A percentile compares a stretch with the other conserved stretches of the same genome.
These are phyloP conservation scores for Penicillium paneum DNA, from an alignment of 2,329 filamentous ascomycete species.

Conservation along the genomic window DNA sequence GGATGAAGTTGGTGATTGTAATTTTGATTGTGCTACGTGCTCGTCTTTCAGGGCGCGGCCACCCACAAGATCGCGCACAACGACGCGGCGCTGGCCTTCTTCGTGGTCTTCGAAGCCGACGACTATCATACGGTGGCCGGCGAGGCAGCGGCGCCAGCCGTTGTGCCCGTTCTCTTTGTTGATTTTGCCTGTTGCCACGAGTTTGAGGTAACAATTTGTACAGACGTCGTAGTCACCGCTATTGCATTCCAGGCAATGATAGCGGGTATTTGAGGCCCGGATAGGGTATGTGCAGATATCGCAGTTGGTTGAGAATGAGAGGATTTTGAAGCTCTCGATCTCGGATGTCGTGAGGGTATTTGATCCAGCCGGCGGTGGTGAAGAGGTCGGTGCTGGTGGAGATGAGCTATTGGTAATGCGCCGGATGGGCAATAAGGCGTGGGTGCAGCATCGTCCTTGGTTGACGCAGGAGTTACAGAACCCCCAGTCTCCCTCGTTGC, in stretches of 20 bases:
- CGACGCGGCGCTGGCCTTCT: conserved; percentile 64
- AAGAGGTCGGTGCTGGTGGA: conserved; percentile 9
- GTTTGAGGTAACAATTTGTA: conserved; percentile 67
- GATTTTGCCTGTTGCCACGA: conserved; percentile 63
- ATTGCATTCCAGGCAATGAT: conserved; percentile 76
- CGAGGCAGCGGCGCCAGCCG: conserved; percentile 80
- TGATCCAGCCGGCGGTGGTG: conserved; percentile 12
- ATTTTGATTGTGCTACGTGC: conserved; percentile 33
- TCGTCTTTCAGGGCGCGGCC: conserved; percentile 67
- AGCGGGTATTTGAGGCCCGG: conserved; percentile 64
- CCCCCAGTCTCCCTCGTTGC: conserved; percentile 92
- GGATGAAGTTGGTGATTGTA: conserved; percentile 15
- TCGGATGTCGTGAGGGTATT: conserved; percentile 36
- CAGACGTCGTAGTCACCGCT: conserved; percentile 88
- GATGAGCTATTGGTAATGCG: conserved; percentile 47
- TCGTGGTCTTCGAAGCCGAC: conserved; percentile 69
- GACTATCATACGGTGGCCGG: conserved; percentile 79
- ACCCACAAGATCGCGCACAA: conserved; percentile 72
- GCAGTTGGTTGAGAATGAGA: conserved; percentile 72
- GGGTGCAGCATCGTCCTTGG: conserved; percentile 74
- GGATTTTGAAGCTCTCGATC: conserved; percentile 58
- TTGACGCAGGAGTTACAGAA: conserved; percentile 88
- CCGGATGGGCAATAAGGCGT: conserved; percentile 72
- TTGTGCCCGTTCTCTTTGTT: conserved; percentile 69
- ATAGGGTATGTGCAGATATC: conserved; percentile 75